A percentile compares a stretch with the other conserved stretches of the same genome.
phyloP scores from a whole-genome alignment of 2,329 filamentous ascomycete species.

The Coniochaeta prunicola region DNA sequence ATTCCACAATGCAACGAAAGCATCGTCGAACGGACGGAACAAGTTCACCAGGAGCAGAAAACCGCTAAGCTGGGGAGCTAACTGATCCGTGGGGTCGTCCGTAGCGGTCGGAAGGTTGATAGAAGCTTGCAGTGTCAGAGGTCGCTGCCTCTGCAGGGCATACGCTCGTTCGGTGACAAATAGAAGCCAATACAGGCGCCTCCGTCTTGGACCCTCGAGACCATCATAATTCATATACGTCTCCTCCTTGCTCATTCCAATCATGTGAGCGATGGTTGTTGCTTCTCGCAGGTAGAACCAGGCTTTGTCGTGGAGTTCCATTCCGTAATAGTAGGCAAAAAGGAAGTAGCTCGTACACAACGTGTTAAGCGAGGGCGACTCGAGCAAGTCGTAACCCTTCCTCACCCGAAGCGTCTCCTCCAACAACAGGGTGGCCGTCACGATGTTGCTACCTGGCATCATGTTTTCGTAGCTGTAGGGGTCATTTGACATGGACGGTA shows the following conservation, averaged over 20 bases:
- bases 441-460: slow-evolving; percentile 51
- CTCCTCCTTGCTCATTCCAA: slow-evolving; percentile 55
- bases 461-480: slow-evolving; percentile 48
- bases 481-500: slow-evolving; percentile 41
- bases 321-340: slow-evolving; percentile 63
- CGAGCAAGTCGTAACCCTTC: slow-evolving; percentile 54
- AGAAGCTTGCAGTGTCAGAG: slow-evolving; percentile 62
- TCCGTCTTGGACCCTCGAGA: slow-evolving; percentile 53
- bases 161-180: slow-evolving; percentile 68
- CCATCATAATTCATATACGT: slow-evolving; percentile 52
- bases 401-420: slow-evolving; percentile 61
- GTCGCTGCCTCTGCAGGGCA: slow-evolving; percentile 61
- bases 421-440: slow-evolving; percentile 58
- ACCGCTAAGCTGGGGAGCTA: slow-evolving; percentile 42
- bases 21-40: slow-evolving; percentile 60
- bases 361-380: slow-evolving; percentile 46
- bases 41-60: slow-evolving; percentile 56
- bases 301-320: slow-evolving; percentile 67
- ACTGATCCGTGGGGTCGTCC: slow-evolving; percentile 52
- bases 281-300: slow-evolving; percentile 77
- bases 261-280: slow-evolving; percentile 59
- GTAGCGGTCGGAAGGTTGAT: slow-evolving; percentile 57
- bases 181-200: slow-evolving; percentile 67
- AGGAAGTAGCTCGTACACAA: slow-evolving; percentile 73
- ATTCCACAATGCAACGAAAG: slow-evolving; percentile 59